Base-by-base conservation (phyloP, 2,329 filamentous ascomycete species). In the Aspergillus bombycis region DNA sequence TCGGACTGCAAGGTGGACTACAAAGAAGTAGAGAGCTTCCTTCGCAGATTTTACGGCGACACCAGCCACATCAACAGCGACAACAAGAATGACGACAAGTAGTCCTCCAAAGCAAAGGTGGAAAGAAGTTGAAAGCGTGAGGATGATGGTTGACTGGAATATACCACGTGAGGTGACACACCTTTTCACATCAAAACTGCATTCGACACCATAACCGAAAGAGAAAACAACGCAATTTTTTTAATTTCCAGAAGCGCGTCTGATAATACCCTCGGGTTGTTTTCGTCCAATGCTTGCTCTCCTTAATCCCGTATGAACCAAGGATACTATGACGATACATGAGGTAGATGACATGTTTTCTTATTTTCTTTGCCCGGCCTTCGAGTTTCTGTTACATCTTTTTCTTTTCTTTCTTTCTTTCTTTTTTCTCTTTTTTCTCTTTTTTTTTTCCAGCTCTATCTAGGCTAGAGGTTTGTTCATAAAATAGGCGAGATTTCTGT, bases 1-100 rank as follows among this genome's bases (percentile, higher is more conserved):
- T 81, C 82, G 54, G 82, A 86, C 53, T 91, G 93, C 65, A 93
- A 94, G 83, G 78, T 82, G 65, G 93, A 96, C 73, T 97, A 93
- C 77, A 77, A 83, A 54, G 89, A 91, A 60, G 91, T 91, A 57
- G 89, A 94, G 78, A 84, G 81, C 67, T 84, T 88, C 63, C 85
- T 99, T 74, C 86, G 83, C 75, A 81, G 84, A 68, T 96, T 92
- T 78, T 97, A 91, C 77, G 80, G 84, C 65, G 85, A 87, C 16
- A 41, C 30, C 57, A n/a, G 55, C 21, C 7, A 8, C 32, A 11
- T 3, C 32, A 32, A n/a, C 38, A 41, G 14, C 12, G 34, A 19
- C 7, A 2, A 36, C 12, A 36, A 36, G 34, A 41, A n/a, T 1
- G 19, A n/a, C 38, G 38, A 41, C 16, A n/a, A 41, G 16, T 41